These are phyloP conservation scores for Russula earlei DNA, from an alignment of 768 basidiomycete genomes.

Conservation along the genomic window DNA sequence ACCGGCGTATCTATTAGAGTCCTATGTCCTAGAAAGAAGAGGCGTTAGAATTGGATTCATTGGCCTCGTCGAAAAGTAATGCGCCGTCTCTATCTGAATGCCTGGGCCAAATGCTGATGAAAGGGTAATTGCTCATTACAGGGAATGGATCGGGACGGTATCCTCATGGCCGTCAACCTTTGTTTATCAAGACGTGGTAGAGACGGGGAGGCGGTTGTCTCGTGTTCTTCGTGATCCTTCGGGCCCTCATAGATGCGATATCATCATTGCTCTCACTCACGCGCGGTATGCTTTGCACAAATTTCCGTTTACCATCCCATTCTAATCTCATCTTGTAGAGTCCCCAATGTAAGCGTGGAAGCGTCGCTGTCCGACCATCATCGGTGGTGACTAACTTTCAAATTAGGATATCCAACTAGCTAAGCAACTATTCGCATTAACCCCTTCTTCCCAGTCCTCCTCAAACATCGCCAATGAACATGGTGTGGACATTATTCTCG, in stretches of 20 bases:
- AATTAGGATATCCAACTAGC: conserved; percentile 62
- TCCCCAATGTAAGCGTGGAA: conserved; percentile 26
- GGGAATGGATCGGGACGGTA: conserved; percentile 86
- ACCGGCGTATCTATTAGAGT: conserved; percentile 55
- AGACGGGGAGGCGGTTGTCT: conserved; percentile 67
- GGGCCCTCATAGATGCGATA: conserved; percentile 62
- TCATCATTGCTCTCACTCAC: conserved; percentile 83
- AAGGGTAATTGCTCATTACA: conserved; percentile 24
- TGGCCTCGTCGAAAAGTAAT: conserved; percentile 79
- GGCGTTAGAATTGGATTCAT: conserved; percentile 72
- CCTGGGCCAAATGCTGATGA: neutral
- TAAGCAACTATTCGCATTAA: conserved; percentile 50
- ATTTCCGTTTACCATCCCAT: neutral
- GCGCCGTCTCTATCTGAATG: neutral
- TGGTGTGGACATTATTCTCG: conserved; percentile 76
- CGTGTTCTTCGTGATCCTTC: conserved; percentile 58
- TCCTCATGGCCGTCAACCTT: conserved; percentile 81
- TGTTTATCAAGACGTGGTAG: conserved; percentile 63
- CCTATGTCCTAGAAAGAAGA: conserved; percentile 54
- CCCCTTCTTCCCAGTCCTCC: conserved; percentile 42
- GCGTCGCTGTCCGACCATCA: neutral
- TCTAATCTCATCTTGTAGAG: conserved; percentile 15
- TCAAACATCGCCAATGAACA: conserved; percentile 43
- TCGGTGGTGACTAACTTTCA: neutral
- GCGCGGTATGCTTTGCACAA: conserved; percentile 40